A percentile compares a stretch with the other conserved stretches of the same genome.
These are phyloP conservation scores for Tothia fuscella DNA, from an alignment of 2,329 filamentous ascomycete species.

Conservation along the genomic window DNA sequence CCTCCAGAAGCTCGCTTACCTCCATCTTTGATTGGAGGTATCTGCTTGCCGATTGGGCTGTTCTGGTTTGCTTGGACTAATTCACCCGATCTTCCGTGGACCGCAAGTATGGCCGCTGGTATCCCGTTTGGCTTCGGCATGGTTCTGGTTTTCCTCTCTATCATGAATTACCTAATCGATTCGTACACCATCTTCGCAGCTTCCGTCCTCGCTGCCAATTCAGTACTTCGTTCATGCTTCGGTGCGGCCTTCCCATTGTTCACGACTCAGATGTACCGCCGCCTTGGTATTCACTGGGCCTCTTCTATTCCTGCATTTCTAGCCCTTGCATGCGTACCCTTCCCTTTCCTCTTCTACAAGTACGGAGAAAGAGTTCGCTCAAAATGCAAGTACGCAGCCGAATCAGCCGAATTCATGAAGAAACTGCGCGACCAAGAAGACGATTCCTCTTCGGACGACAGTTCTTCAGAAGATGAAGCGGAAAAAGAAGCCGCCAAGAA, in stretches of 20 bases:
- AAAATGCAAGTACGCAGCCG: constrained; percentile 57
- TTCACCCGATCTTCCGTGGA: constrained; percentile 44
- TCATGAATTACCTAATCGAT: constrained; percentile 39
- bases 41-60: constrained; percentile 50
- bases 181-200: constrained; percentile 62
- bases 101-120: constrained; percentile 37
- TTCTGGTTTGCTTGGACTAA: constrained; percentile 63
- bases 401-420: constrained; percentile 50
- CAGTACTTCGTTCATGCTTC: constrained; percentile 65
- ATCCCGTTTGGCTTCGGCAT: constrained; percentile 47
- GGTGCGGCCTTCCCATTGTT: constrained; percentile 75
- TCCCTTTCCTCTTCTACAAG: constrained; percentile 65
- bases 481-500: constrained; percentile 9
- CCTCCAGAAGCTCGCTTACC: constrained; percentile 56
- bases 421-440: constrained; percentile 28
- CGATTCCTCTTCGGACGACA: constrained; percentile 12
- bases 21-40: constrained; percentile 48
- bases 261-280: constrained; percentile 48
- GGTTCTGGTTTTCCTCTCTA: constrained; percentile 53
- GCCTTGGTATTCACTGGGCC: constrained; percentile 61
- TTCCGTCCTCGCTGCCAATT: constrained; percentile 64
- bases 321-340: constrained; percentile 57
- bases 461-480: constrained; percentile 13
- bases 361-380: constrained; percentile 53
- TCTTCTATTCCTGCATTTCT: constrained; percentile 63